Conservation (phyloP, 139 green algal genomes). For the Chlamydomonas sphaeroides region DNA sequence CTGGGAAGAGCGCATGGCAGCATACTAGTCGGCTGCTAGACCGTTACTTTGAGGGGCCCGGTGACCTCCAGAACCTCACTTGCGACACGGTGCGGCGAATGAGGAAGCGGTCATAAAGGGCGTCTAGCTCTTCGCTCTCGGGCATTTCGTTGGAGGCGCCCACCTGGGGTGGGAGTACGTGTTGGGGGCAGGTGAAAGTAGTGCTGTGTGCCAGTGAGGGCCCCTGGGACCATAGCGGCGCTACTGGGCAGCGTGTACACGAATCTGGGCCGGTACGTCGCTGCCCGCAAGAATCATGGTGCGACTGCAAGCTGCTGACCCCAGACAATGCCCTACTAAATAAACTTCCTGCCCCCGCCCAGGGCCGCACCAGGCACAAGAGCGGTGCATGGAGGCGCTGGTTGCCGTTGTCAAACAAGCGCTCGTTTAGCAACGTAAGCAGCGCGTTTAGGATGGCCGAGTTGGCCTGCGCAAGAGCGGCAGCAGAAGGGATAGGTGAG, state of each 20-base stretch:
- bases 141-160: slow-evolving; percentile 92
- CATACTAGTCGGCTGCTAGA: too few species aligned
- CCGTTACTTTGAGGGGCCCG: too few species aligned
- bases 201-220: too few species aligned
- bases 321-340: background rate
- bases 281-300: too few species aligned
- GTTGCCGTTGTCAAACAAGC: slow-evolving; percentile 94
- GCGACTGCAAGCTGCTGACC: too few species aligned
- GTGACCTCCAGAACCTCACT: too few species aligned
- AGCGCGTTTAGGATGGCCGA: slow-evolving; percentile 95
- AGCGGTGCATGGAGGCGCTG: slow-evolving; percentile 70
- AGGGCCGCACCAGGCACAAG: slow-evolving; percentile 60
- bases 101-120: slow-evolving; percentile 94
- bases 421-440: slow-evolving; percentile 94
- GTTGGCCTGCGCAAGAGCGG: slow-evolving; percentile 84
- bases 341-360: background rate
- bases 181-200: too few species aligned
- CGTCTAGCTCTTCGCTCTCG: slow-evolving; percentile 93
- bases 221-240: too few species aligned
- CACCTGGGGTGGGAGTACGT: slow-evolving; percentile 69
- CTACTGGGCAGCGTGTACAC: too few species aligned
- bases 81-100: slow-evolving; percentile 78
- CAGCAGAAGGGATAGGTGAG: background rate
- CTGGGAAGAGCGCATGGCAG: too few species aligned
- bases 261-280: too few species aligned